Base-by-base conservation (phyloP, 495 filamentous ascomycete species). In the Astrothelium subdiscretum region DNA sequence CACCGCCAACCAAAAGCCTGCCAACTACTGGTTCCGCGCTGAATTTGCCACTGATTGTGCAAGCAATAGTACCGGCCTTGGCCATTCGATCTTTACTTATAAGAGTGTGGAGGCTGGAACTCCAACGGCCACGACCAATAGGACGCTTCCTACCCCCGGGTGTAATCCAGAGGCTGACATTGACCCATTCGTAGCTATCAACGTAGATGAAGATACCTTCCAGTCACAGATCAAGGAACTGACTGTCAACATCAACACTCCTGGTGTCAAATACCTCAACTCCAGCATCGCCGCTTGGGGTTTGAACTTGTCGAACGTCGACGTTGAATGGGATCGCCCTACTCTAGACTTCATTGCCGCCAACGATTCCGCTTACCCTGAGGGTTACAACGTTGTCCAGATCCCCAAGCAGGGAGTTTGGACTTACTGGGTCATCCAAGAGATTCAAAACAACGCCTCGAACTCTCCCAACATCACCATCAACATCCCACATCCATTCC, bases 21-120 rank as follows among this genome's bases (percentile, higher is more conserved):
- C 64, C 24, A 71, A 70, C 52, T 76, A 74, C 65, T 76, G 74
- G 74, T 68, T 75, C 61, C 68, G 73, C 12, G 69, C 71, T 29
- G 64, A 64, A 10, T 60, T 65, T 22, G 65, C 6, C 5, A 61
- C 20, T 66, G 69, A 32, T 20, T 68, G 67, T 44, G 59, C 54
- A 3, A 64, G 42, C 42, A 58, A 59, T 31, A 67, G 64, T 52
- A 67, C 59, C 31, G 58, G 57, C 38, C 57, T 59, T 58, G 66
- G 59, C 44, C 35, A 59, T 26, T 63, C 65, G 59, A 70, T 75
- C 57, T 72, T 75, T 62, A 58, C 57, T 22, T 76, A 76, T 60
- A 51, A 58, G n/a, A 69, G 73, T 38, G 66, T 67, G 2, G 24
- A 54, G 20, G 43, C 40, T 26, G 57, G 65, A 18, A 61, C 64